A percentile compares a stretch with the other conserved stretches of the same genome.
Conservation (phyloP, 495 filamentous ascomycete species). For the Podospora tetraspora region DNA sequence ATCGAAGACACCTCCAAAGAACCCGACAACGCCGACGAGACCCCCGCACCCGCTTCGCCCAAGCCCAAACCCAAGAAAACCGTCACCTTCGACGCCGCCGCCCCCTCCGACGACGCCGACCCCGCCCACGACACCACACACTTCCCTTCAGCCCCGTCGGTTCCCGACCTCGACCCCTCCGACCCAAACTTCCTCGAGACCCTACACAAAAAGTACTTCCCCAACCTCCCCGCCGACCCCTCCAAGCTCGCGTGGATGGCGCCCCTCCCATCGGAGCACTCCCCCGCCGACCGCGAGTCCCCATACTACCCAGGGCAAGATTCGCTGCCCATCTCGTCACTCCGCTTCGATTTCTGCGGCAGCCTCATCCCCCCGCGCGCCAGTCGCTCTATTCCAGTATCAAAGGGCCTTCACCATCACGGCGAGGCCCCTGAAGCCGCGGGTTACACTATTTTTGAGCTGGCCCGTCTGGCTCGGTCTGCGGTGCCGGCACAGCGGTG, state of each 20-base stretch:
- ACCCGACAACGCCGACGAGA: conserved; percentile 1
- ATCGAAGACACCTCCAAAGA: conserved; percentile 17
- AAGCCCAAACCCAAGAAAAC: conserved; percentile 25
- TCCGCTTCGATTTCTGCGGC: conserved; percentile 87
- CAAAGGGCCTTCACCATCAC: conserved; percentile 86
- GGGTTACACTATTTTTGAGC: conserved; percentile 87
- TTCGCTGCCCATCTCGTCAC: conserved; percentile 63
- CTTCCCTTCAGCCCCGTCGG: conserved; percentile 34
- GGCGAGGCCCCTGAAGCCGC: conserved; percentile 88
- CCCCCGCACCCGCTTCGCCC: conserved; percentile 1
- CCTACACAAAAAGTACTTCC: conserved; percentile 90
- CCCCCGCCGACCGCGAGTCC: conserved; percentile 55
- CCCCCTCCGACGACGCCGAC: conserved; percentile 31
- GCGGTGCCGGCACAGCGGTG: conserved; percentile 82
- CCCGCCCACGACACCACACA: conserved; percentile 27
- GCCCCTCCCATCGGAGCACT: conserved; percentile 54
- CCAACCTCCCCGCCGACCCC: conserved; percentile 75
- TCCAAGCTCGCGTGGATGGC: conserved; percentile 86
- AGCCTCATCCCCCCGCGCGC: conserved; percentile 67
- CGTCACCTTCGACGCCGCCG: conserved; percentile 25
- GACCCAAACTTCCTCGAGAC: conserved; percentile 75
- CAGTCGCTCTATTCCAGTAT: conserved; percentile 64
- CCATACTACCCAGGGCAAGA: conserved; percentile 73
- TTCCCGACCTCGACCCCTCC: conserved; percentile 72
- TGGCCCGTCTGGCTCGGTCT: conserved; percentile 75